Evolutionary conservation across 2,329 filamentous ascomycete species (phyloP).

Genomic region (Epichloe glyceriae): DNA sequence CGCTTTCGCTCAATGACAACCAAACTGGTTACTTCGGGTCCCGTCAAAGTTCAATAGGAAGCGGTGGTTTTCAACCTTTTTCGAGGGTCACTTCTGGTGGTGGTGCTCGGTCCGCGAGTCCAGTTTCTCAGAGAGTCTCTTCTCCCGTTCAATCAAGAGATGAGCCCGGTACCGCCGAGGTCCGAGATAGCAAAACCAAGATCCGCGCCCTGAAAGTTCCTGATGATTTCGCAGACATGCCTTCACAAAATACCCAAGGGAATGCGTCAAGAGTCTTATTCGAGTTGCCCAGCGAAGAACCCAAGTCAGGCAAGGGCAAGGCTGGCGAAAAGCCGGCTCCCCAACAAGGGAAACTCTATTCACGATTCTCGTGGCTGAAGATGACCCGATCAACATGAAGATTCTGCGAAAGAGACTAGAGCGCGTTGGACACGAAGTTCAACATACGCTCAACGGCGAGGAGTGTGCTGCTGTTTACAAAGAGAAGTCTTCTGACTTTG

Average conservation of each 20-base stretch:
- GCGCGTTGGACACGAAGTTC: constrained; percentile 58
- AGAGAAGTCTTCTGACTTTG: constrained; percentile 50
- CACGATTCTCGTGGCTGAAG: constrained; percentile 67
- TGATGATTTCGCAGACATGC: constrained; percentile 29
- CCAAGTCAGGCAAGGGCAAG: constrained; percentile 1
- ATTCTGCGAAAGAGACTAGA: constrained; percentile 71
- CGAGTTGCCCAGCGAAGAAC: constrained; percentile 20
- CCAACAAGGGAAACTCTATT: constrained; percentile 22
- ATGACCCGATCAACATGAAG: constrained; percentile 77
- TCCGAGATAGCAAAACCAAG: constrained; percentile 32
- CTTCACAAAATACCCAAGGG: constrained; percentile 16
- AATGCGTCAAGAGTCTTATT: constrained; percentile 25
- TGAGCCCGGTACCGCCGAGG: constrained; percentile 23
- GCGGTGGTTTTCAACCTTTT: constrained; percentile 6
- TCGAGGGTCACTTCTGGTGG: constrained; percentile 1
- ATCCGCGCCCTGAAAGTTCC: constrained; percentile 35
- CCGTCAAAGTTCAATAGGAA: constrained; percentile 8
- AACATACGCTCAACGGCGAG: constrained; percentile 68
- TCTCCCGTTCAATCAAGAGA: background rate
- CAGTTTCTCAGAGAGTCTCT: background rate
- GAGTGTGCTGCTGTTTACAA: constrained; percentile 64
- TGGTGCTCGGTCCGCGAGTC: constrained; percentile 8
- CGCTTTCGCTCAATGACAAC: constrained; percentile 29
- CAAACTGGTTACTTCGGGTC: constrained; percentile 20
- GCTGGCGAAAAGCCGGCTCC: constrained; percentile 12